These are phyloP conservation scores for Chondrus crispus DNA, from an alignment of 23 red algal genomes.

Conservation along the genomic window DNA sequence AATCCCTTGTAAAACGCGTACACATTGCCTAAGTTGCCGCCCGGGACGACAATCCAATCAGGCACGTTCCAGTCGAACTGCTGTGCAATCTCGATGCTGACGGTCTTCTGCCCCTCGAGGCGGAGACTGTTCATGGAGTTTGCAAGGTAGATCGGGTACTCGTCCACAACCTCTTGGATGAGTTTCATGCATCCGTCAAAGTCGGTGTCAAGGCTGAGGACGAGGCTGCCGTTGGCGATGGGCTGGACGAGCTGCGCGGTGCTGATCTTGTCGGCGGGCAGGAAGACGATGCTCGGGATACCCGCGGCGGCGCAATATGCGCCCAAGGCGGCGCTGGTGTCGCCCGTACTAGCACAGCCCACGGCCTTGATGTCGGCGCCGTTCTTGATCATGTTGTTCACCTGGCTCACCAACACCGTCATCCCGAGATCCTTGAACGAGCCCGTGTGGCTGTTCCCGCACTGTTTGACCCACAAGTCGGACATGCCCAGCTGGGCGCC, in stretches of 20 bases:
- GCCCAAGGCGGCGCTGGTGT: constrained; percentile 92
- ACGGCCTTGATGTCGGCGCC: constrained; percentile 88
- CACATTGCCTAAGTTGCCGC: constrained; percentile 98
- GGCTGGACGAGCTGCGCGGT: constrained; percentile 98
- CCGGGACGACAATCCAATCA: constrained; percentile 97
- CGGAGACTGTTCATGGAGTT: constrained; percentile 99
- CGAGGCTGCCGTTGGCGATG: constrained; percentile 94
- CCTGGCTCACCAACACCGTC: constrained; percentile 98
- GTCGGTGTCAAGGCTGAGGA: constrained; percentile 95
- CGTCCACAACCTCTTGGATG: constrained; percentile 92
- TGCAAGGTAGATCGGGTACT: constrained; percentile 97
- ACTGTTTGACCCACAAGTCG: constrained; percentile 99
- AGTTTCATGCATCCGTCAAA: constrained; percentile 99
- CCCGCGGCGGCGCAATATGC: constrained; percentile 98
- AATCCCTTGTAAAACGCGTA: constrained; percentile 99
- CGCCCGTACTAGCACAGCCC: constrained; percentile 96
- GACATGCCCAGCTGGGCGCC: constrained; percentile 96
- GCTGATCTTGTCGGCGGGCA: constrained; percentile 97
- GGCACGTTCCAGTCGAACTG: constrained; percentile 99
- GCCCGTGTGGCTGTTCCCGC: constrained; percentile 96
- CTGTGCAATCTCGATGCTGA: constrained; percentile 96
- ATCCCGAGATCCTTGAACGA: constrained; percentile 99
- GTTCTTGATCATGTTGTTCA: constrained; percentile 97
- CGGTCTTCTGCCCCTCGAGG: constrained; percentile 98
- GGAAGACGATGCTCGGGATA: constrained; percentile 95